Evolutionary conservation across 495 filamentous ascomycete species (phyloP).

Genomic region (Hypoxylon fuscum): DNA sequence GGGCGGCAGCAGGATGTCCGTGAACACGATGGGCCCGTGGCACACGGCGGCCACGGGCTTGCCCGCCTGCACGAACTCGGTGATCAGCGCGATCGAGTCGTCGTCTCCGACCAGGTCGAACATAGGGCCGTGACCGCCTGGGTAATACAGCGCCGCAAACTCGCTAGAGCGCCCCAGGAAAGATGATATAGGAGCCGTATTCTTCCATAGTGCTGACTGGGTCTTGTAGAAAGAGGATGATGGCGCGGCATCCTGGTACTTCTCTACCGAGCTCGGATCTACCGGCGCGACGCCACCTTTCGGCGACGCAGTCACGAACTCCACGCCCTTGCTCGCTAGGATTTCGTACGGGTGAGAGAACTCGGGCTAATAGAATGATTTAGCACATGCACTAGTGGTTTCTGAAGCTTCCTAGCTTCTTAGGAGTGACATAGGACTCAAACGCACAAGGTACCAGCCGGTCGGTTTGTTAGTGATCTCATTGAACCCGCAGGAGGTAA

Average conservation of each 20-base stretch:
- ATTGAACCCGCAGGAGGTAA: conserved; percentile 68
- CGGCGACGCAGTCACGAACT: conserved; percentile 72
- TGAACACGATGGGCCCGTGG: conserved; percentile 71
- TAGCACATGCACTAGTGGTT: neutral
- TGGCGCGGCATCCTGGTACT: conserved; percentile 63
- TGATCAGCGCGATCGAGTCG: conserved; percentile 63
- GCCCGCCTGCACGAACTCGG: conserved; percentile 66
- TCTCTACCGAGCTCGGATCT: conserved; percentile 70
- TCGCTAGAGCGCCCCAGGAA: conserved; percentile 63
- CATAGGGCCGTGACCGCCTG: conserved; percentile 85
- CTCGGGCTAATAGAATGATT: conserved; percentile 62
- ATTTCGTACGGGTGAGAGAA: conserved; percentile 74
- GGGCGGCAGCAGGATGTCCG: conserved; percentile 63
- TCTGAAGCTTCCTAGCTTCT: too few relatives aligned
- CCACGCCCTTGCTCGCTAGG: conserved; percentile 58
- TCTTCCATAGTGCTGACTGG: conserved; percentile 67
- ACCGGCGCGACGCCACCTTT: conserved; percentile 73
- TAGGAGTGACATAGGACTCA: too few relatives aligned
- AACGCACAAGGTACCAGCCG: conserved; percentile 72
- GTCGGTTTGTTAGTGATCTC: conserved; percentile 63
- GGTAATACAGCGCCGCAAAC: conserved; percentile 76
- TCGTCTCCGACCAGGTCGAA: conserved; percentile 68
- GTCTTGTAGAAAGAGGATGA: conserved; percentile 62
- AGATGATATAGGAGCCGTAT: conserved; percentile 62
- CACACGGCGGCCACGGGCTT: conserved; percentile 74